Evolutionary conservation across 2,329 filamentous ascomycete species (phyloP).

Genomic region (Apiospora pterosperma): DNA sequence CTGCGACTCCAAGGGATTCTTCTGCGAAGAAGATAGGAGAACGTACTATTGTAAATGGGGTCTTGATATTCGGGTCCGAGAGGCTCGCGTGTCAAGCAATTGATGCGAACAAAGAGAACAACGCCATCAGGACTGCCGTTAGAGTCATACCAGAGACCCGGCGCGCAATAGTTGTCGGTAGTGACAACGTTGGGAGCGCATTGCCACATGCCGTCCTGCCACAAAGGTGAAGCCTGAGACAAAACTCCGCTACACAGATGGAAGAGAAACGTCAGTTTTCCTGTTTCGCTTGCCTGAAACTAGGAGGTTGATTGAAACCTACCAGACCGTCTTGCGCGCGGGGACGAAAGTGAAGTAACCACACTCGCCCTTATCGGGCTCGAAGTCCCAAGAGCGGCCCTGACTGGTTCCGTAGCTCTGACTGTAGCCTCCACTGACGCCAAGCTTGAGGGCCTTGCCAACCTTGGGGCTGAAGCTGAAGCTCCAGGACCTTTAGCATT

Average conservation of each 20-base stretch:
- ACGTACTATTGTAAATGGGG: conserved; percentile 10
- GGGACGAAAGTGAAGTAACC: conserved; percentile 18
- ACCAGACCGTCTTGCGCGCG: conserved; percentile 13
- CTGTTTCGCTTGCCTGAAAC: neutral
- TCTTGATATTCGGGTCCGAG: conserved; percentile 13
- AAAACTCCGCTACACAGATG: conserved; percentile 3
- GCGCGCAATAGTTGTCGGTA: conserved; percentile 5
- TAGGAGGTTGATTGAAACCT: neutral
- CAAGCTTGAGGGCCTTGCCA: conserved; percentile 17
- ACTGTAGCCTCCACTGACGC: conserved; percentile 15
- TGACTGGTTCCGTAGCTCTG: neutral
- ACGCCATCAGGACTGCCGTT: conserved; percentile 10
- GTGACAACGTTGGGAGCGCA: neutral
- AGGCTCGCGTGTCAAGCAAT: conserved; percentile 15
- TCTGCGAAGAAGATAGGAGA: neutral
- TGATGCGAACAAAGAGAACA: conserved; percentile 15
- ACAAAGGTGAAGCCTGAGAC: conserved; percentile 5
- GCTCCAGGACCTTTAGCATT: conserved; percentile 17
- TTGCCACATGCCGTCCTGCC: neutral
- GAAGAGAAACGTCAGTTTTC: neutral
- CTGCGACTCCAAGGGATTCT: neutral
- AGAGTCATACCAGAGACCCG: conserved; percentile 4
- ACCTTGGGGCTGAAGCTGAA: conserved; percentile 30
- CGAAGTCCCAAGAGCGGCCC: conserved; percentile 7
- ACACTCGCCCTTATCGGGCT: conserved; percentile 8